Base-by-base conservation (phyloP, 768 basidiomycete genomes). In the Coprinopsis marcescibilis region DNA sequence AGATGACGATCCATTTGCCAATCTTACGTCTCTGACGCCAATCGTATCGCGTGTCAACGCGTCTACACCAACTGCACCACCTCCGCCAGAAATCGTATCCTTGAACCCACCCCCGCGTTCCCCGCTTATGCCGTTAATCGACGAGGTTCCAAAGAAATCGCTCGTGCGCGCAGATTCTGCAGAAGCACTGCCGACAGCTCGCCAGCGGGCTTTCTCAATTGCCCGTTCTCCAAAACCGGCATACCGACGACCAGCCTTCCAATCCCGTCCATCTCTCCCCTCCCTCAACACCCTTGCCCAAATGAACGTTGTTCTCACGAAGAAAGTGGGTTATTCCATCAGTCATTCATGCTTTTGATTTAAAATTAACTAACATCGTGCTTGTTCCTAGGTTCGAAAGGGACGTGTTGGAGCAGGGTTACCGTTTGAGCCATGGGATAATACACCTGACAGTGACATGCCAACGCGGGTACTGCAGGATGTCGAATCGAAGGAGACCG, bases 1-100 rank as follows among this genome's bases (percentile, higher is more conserved):
- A 20, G 85, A 86, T 55, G 79, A 82, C 43, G 85, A 88, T 55
- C 85, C 85, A 1, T 88, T 88, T 55, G 85, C 85, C 17, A 78
- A 81, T 50, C 67, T 83, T 12, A 65, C 71, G 29, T 44, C 61
- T 36, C 48, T 29, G 50, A 43, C 35, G 42, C 37, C 32, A 47
- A n/a, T n/a, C n/a, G 38, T 45, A 43, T 45, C 45, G 43, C 47
- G 21, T 29, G 43, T 55, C 8, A 19, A 54, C 13, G 42, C 46
- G 41, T 51, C 30, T 41, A 56, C 51, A 48, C 60, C 17, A 32
- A 48, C 52, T 14, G 52, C 56, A 24, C 44, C 51, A 6, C 47
- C 38, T 36, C 46, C 54, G 25, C 41, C 39, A 14, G 42, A 36
- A 34, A 52, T 46, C 25, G 48, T 32, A 3, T 24, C 41, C 17